Percentiles rank a stretch among this genome's conserved stretches.
phyloP scores from a whole-genome alignment of 2,329 filamentous ascomycete species.

The Alternaria arborescens region DNA sequence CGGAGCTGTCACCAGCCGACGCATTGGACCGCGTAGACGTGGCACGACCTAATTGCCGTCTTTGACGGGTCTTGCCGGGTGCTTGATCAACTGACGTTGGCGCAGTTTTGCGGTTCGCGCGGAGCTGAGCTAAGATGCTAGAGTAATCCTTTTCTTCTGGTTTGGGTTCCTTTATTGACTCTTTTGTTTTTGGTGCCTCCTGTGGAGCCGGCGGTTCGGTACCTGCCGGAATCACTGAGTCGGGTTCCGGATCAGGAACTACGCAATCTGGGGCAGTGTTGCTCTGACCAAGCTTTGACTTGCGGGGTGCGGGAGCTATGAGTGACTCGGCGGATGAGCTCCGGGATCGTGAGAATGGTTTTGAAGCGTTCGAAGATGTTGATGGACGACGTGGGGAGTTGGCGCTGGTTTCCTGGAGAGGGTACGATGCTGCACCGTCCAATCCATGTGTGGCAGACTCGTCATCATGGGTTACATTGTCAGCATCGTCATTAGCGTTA shows the following conservation, averaged over 20 bases:
- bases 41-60: constrained; percentile 44
- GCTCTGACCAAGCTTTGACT: constrained; percentile 19
- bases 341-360: constrained; percentile 19
- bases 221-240: constrained; percentile 37
- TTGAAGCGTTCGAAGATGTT: constrained; percentile 37
- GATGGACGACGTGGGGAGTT: constrained; percentile 45
- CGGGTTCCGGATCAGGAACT: constrained; percentile 2
- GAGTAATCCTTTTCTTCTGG: constrained; percentile 44
- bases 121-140: constrained; percentile 40
- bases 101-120: constrained; percentile 41
- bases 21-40: constrained; percentile 41
- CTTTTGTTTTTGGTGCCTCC: constrained; percentile 19
- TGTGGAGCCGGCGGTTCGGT: constrained; percentile 23
- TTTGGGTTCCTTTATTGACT: constrained; percentile 16
- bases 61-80: constrained; percentile 30
- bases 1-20: constrained; percentile 41
- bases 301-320: constrained; percentile 25
- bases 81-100: constrained; percentile 30
- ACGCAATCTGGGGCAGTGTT: constrained; percentile 27
- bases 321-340: constrained; percentile 35
- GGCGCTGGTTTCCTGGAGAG: constrained; percentile 41
- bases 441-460: constrained; percentile 21
- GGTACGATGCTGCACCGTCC: constrained; percentile 35
- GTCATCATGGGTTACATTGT: constrained; percentile 15
- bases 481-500: constrained; percentile 18